Base-by-base conservation (phyloP, 129 eudicot species). In the Silybum marianum region DNA sequence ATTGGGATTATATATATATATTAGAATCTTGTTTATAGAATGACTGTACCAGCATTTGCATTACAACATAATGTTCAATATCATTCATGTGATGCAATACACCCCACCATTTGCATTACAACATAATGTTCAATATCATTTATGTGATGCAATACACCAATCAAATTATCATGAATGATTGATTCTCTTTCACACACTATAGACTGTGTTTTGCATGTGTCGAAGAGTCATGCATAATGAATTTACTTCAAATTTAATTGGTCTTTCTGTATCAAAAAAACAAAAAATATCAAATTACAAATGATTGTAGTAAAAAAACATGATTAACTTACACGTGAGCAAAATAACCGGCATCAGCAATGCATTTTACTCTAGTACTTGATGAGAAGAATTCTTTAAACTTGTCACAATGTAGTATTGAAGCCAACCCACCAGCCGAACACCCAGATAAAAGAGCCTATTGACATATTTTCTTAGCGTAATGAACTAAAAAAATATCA, bases 361-460 rank as follows among this genome's bases (percentile, higher is more conserved):
- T 82, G 60, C 90, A 87, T 80, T 87, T 87, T n/a, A 87, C 90
- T 60, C 32, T 72, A 18, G 81, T 78, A 26, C 40, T 60, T 21
- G 75, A 13, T 18, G 85, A 66, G 25, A 87, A 78, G n/a, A 38
- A 62, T 51, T 71, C 74, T 12, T 9, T 66, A 39, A 87, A 87
- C 60, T 80, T 80, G 71, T 87, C 85, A 36, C 90, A 87, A 18
- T 87, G 74, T 40, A 87, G 18, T 71, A 87, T 76, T 11, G 90
- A 18, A 67, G 84, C 85, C 42, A 87, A 36, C 9, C 87, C 90
- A 54, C 90, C 90, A 26, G 87, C 89, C 0, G 89, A 83, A 83
- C 87, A 83, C 4, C 87, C 89, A 1, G 85, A 72, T 16, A 86
- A 71, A 83, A 83, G 71, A 24, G 84, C 89, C 85, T 86, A 28